These are phyloP conservation scores for Hyphopichia wangnamkhiaoensis DNA, from an alignment of 1,139 yeast species.

Conservation along the genomic window DNA sequence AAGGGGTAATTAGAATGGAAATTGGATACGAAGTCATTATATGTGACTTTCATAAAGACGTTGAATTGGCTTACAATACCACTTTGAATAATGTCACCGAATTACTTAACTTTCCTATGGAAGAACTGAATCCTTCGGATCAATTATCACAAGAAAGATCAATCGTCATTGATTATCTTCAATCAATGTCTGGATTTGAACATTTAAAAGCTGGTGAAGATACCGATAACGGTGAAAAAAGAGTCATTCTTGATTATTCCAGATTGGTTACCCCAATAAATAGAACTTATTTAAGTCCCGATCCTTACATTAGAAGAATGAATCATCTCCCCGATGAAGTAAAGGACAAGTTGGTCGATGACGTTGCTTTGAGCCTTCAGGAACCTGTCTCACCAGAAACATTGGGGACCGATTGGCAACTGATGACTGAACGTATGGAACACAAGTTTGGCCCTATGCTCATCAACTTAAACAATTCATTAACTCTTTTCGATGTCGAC, in stretches of 20 bases:
- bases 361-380: constrained; percentile 27
- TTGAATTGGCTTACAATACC: constrained; percentile 44
- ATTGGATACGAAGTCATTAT: constrained; percentile 56
- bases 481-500: constrained; percentile 5
- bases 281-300: constrained; percentile 44
- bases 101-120: constrained; percentile 34
- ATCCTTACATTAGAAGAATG: constrained; percentile 48
- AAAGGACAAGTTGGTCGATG: constrained; percentile 30
- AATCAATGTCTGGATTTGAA: constrained; percentile 38
- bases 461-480: constrained; percentile 28
- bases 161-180: constrained; percentile 19
- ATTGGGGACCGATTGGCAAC: constrained; percentile 56
- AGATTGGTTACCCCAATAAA: constrained; percentile 52
- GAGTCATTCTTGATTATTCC: constrained; percentile 50
- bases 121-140: constrained; percentile 8
- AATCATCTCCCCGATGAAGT: constrained; percentile 32
- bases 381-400: constrained; percentile 31
- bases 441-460: constrained; percentile 52
- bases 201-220: constrained; percentile 42
- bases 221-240: constrained; percentile 45
- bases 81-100: constrained; percentile 36
- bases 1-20: constrained; percentile 56
- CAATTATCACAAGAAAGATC: constrained; percentile 20
- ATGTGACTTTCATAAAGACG: constrained; percentile 45
- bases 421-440: constrained; percentile 43